Percentiles rank a stretch among this genome's conserved stretches.
Conservation (phyloP, 768 basidiomycete genomes). For the Leccinum subtestaceum region DNA sequence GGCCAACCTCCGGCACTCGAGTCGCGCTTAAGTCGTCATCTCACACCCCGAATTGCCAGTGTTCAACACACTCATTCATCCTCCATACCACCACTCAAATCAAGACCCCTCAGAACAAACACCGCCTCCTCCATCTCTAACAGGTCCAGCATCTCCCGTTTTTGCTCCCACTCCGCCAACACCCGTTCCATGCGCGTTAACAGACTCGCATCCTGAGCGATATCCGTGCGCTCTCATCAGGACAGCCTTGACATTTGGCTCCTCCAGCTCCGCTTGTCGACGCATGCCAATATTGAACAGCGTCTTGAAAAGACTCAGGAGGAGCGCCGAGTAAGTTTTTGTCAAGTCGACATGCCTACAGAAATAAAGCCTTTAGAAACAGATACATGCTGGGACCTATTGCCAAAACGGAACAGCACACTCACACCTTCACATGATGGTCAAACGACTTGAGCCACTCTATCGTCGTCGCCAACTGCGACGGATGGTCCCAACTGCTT, state of each 20-base stretch:
- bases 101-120: conserved; percentile 84
- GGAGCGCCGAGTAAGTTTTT: conserved; percentile 75
- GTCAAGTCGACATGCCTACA: conserved; percentile 85
- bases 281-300: conserved; percentile 81
- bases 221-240: conserved; percentile 81
- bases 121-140: conserved; percentile 87
- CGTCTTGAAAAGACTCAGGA: conserved; percentile 70
- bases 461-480: no score
- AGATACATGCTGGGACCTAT: no score
- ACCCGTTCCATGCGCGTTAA: conserved; percentile 75
- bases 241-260: conserved; percentile 63
- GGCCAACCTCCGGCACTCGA: no score
- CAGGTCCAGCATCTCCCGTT: conserved; percentile 52
- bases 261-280: conserved; percentile 69
- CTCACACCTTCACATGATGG: no score
- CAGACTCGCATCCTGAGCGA: conserved; percentile 69
- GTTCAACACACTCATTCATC: conserved; percentile 33
- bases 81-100: conserved; percentile 44
- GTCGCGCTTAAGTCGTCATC: no score
- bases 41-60: no score
- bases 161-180: conserved; percentile 70
- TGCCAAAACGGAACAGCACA: no score
- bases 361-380: neutral
- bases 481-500: no score
- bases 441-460: no score